Evolutionary conservation across 176 grass and related monocot genomes (phyloP).

Genomic region (Juncus inflexus): DNA sequence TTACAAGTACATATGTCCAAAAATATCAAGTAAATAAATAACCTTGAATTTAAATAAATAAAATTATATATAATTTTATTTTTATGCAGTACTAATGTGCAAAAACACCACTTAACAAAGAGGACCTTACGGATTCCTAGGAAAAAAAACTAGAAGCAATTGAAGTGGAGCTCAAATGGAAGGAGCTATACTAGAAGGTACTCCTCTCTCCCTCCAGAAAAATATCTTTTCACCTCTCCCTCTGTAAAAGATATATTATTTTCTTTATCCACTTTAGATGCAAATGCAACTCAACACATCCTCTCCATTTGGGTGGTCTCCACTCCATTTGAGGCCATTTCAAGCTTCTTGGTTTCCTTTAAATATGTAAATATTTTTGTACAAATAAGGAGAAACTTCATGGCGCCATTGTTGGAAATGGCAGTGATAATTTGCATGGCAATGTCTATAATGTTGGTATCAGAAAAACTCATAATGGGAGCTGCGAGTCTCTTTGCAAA

Average conservation of each 20-base stretch:
- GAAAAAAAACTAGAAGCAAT: too few relatives aligned
- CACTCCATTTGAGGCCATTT: slow-evolving; percentile 27
- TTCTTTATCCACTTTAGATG: slow-evolving; percentile 1
- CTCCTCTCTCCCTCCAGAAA: not conserved
- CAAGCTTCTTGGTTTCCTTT: slow-evolving; percentile 12
- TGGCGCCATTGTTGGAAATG: slow-evolving; percentile 58
- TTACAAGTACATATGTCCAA: too few relatives aligned
- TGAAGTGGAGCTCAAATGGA: slow-evolving; percentile 9
- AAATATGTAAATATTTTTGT: slow-evolving; percentile 22
- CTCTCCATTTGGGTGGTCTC: slow-evolving; percentile 12
- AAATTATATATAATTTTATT: too few relatives aligned
- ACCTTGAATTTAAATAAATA: too few relatives aligned
- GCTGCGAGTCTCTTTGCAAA: slow-evolving; percentile 48
- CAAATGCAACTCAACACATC: slow-evolving; percentile 8
- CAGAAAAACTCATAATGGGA: slow-evolving; percentile 64
- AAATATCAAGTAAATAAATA: too few relatives aligned
- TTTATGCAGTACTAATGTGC: too few relatives aligned
- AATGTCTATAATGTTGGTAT: slow-evolving; percentile 66
- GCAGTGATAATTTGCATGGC: slow-evolving; percentile 56
- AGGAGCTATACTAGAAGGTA: not conserved
- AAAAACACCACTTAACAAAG: too few relatives aligned
- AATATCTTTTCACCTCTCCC: not conserved
- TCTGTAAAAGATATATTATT: not conserved
- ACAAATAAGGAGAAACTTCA: slow-evolving; percentile 56
- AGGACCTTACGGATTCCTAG: too few relatives aligned